These are phyloP conservation scores for Malassezia brasiliensis DNA, from an alignment of 1,284 basidiomycete species.

Conservation along the genomic window DNA sequence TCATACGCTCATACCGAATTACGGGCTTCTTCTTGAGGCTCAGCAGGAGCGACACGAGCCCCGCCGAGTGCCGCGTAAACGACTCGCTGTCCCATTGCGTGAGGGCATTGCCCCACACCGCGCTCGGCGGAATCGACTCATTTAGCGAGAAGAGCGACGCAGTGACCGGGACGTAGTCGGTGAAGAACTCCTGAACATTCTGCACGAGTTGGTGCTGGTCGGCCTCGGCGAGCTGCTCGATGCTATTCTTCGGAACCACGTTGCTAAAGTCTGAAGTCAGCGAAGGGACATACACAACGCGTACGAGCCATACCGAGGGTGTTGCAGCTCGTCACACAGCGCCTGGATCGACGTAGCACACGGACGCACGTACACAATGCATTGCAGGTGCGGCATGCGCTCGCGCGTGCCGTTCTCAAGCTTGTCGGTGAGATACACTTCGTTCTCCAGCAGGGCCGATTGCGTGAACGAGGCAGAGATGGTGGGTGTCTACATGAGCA, in stretches of 20 bases:
- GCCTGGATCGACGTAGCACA: conserved; percentile 70
- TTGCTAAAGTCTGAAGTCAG: conserved; percentile 64
- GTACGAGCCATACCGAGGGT: conserved; percentile 87
- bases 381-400: conserved; percentile 86
- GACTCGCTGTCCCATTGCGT: conserved; percentile 60
- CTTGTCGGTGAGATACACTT: conserved; percentile 93
- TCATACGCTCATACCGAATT: conserved; percentile 91
- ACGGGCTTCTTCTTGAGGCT: conserved; percentile 91
- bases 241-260: conserved; percentile 73
- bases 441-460: conserved; percentile 82
- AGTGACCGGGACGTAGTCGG: conserved; percentile 51
- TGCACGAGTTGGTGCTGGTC: conserved; percentile 93
- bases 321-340: conserved; percentile 65
- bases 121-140: conserved; percentile 42
- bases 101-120: conserved; percentile 62
- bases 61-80: conserved; percentile 67
- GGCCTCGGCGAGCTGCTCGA: conserved; percentile 84
- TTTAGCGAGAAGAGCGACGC: conserved; percentile 79
- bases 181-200: conserved; percentile 58
- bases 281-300: conserved; percentile 52
- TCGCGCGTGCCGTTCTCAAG: conserved; percentile 63
- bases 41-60: conserved; percentile 75
- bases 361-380: conserved; percentile 81
- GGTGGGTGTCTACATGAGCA: conserved; percentile 60
- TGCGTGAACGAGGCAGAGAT: conserved; percentile 91